phyloP scores from a whole-genome alignment of 345 rosid species.

The Erodium maritimum region DNA sequence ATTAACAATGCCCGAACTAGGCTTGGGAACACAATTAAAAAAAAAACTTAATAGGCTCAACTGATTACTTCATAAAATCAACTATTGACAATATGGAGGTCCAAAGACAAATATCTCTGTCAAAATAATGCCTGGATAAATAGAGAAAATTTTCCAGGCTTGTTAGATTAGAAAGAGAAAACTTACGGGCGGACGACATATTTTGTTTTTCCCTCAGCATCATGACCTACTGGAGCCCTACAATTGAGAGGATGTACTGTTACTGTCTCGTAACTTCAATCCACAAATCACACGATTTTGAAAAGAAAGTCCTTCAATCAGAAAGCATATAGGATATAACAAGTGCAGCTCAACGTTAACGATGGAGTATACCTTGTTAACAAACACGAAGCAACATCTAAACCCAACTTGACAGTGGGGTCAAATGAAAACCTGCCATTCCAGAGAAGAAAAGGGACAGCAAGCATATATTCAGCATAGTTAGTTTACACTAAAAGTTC shows the following conservation, averaged over 20 bases:
- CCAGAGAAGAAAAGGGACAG: constrained; percentile 6
- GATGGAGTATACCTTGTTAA: constrained; percentile 51
- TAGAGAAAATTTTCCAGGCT: neutral
- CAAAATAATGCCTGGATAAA: neutral
- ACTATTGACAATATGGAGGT: neutral
- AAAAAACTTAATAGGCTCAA: neutral
- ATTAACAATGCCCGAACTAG: neutral
- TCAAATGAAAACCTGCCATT: constrained; percentile 77
- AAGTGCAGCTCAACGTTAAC: neutral
- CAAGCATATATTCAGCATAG: neutral
- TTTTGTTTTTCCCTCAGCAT: constrained; percentile 78
- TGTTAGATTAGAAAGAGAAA: constrained; percentile 9
- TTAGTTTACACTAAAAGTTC: neutral
- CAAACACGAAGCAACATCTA: constrained; percentile 83
- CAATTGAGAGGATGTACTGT: constrained; percentile 7
- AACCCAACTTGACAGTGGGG: constrained; percentile 63
- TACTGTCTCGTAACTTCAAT: neutral
- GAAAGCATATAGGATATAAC: neutral
- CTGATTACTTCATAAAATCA: neutral
- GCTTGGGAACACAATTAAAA: neutral
- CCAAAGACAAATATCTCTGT: neutral
- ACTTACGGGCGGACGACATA: constrained; percentile 91
- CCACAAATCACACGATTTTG: neutral
- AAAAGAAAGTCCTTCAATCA: neutral
- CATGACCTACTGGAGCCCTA: constrained; percentile 78